Conservation (phyloP, 257 asterid genomes). For the Nicotiana attenuata region DNA sequence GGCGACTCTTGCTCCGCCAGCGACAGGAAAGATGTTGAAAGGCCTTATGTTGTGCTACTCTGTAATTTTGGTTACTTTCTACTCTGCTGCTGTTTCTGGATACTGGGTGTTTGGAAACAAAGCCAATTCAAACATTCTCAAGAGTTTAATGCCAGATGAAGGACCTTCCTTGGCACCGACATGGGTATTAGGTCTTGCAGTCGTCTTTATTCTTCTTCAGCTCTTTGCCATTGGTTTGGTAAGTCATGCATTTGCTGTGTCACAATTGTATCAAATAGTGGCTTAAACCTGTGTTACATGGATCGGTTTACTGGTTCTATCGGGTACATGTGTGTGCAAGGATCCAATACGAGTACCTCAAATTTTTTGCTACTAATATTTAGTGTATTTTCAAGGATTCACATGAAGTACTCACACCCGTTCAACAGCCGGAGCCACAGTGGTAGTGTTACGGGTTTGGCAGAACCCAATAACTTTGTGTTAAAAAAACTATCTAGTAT, state of each 20-base stretch:
- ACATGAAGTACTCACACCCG: no score
- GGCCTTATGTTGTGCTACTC: constrained; percentile 88
- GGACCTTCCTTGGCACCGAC: constrained; percentile 78
- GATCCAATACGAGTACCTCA: no score
- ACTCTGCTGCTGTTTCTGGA: constrained; percentile 87
- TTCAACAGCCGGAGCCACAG: no score
- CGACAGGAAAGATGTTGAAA: constrained; percentile 89
- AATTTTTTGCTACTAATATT: no score
- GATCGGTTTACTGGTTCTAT: no score
- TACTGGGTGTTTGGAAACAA: constrained; percentile 90
- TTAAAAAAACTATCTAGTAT: no score
- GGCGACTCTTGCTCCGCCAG: constrained; percentile 99
- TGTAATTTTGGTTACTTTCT: constrained; percentile 78
- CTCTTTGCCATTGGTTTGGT: constrained; percentile 88
- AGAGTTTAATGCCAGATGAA: constrained; percentile 69
- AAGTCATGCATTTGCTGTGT: constrained; percentile 16
- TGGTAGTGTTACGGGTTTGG: no score
- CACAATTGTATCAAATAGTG: neutral
- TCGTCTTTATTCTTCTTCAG: constrained; percentile 59
- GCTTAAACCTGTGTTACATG: no score
- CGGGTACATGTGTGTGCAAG: no score
- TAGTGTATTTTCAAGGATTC: no score
- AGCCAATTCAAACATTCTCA: constrained; percentile 66
- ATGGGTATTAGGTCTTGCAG: constrained; percentile 60
- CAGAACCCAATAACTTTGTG: no score